Percentiles rank a stretch among this genome's conserved stretches.
Evolutionary conservation across 2,329 filamentous ascomycete genomes (phyloP).

Genomic region (Bipolaris cookei): DNA sequence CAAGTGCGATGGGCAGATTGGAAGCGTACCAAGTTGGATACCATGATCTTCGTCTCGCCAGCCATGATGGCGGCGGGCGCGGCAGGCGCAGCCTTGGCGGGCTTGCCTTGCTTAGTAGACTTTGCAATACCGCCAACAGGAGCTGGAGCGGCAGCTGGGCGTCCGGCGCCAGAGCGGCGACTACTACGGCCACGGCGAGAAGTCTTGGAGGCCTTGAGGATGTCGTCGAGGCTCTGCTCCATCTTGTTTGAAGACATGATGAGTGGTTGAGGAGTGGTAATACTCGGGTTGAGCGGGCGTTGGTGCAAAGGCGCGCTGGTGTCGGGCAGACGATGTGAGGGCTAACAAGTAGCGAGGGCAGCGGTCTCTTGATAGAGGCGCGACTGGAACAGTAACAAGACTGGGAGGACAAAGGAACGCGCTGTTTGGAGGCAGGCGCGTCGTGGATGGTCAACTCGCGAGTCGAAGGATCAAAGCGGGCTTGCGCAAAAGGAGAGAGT

Average conservation of each 20-base stretch:
- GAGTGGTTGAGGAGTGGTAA: constrained; percentile 17
- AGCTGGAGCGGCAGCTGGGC: constrained; percentile 65
- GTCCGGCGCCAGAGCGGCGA: constrained; percentile 55
- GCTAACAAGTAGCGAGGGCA: constrained; percentile 12
- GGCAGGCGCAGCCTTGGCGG: constrained; percentile 66
- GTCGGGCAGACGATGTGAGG: constrained; percentile 20
- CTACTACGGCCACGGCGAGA: constrained; percentile 57
- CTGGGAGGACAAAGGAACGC: constrained; percentile 26
- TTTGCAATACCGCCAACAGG: constrained; percentile 89
- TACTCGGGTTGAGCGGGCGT: constrained; percentile 22
- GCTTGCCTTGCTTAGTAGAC: constrained; percentile 66
- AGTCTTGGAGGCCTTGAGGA: constrained; percentile 73
- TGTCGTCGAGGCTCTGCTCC: constrained; percentile 96
- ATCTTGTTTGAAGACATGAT: constrained; percentile 71
- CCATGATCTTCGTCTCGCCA: constrained; percentile 93
- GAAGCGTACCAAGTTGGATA: constrained; percentile 90
- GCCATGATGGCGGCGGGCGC: constrained; percentile 65
- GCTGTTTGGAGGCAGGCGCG: constrained; percentile 29
- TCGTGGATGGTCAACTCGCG: constrained; percentile 21
- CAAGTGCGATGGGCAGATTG: background rate
- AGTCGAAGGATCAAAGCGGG: constrained; percentile 13
- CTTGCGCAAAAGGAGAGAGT: constrained; percentile 23
- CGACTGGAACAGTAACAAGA: constrained; percentile 12
- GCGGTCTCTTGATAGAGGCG: constrained; percentile 15
- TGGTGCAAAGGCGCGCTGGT: constrained; percentile 19